Base-by-base conservation (phyloP, 2,329 filamentous ascomycete genomes). In the Akanthomyces dipterigenus region DNA sequence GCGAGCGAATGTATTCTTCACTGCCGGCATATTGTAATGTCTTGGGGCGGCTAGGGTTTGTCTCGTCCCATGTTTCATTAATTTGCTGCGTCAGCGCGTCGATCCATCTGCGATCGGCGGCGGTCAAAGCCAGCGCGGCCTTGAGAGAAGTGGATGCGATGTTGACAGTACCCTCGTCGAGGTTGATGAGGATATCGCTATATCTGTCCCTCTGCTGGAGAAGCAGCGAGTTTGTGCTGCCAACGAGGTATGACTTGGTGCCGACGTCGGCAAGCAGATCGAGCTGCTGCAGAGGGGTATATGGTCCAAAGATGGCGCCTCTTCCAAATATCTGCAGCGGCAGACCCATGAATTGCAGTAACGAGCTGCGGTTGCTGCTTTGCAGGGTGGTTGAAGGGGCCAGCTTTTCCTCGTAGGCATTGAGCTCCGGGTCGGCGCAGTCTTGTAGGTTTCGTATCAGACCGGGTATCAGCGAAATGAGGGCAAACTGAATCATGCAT, bases 401-500 rank as follows among this genome's bases (percentile, higher is more conserved):
- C 49, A 93, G 78, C 31, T 80, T 88, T 72, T 88, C 85, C 69
- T 93, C 90, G 72, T 95, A 93, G 63, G 76, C 87, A 74, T 97
- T 88, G 72, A 98, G 84, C 49, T 93, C 88, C n/a, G 95, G 95
- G 70, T 96, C 92, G 55, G 95, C 93, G 69, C 91, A 96, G 76
- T 99, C 95, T 75, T 96, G 88, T n/a, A 99, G 83, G 69, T 89
- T 91, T 69, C 91, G 87, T 70, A 98, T 87, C 62, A 99, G 84
- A 63, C 93, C 92, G 51, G 95, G 95, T 77, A 99, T 96, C 70
- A 99, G 81, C 58, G 93, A 97, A 67, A 99, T 88, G 50, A 99
- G 83, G 48, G 93, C 95, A 77, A 98, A 99, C 74, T 99, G 95
- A 76, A 96, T 93, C 90, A 98, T 96, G 82, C 95, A 99, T 67